Base-by-base conservation (phyloP, 2,329 filamentous ascomycete genomes). In the Colletotrichum sp. region DNA sequence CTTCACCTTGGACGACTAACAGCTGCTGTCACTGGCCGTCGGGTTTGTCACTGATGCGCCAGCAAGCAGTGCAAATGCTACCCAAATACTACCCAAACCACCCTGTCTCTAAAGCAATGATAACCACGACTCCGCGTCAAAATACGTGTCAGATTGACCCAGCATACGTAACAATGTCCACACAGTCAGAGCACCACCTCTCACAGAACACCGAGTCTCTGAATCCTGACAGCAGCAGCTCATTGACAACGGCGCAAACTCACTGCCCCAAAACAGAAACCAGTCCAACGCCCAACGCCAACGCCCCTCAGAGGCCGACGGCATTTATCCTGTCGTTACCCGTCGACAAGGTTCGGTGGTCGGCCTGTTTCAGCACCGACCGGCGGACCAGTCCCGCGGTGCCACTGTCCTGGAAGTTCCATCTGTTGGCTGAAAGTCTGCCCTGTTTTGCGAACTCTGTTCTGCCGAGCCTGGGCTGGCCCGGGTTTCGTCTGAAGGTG, bases 271-370 rank as follows among this genome's bases (percentile, higher is more conserved):
- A 64, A 64, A 34, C 32, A 2, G 30, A 8, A 61, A 1, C 0
- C 18, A 13, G n/a, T 61, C 56, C n/a, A 32, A 34, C 32, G 13
- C 18, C 34, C 34, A 24, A 36, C 21, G 34, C 30, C 28, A 21
- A 21, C 21, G 15, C 26, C 15, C n/a, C 15, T 13, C 36, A 30
- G 43, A 66, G 18, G 24, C 56, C 56, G 21, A 69, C 56, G 67
- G 67, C 67, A 70, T 70, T 52, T 62, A 38, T 48, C 34, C 34
- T 15, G 65, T 43, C 66, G 26, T 61, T 28, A 16, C 34, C 15
- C 32, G 24, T 68, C 64, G 70, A 73, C 73, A 73, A 73, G 73
- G 73, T 73, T 73, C 64, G 64, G 64, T 60, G 43, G 73, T 73
- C 58, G 64, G 58, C 58, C 21, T 48, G 73, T 75, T 73, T 75